Evolutionary conservation across 2,329 filamentous ascomycete genomes (phyloP).

Genomic region (Triangularia verruculosa): DNA sequence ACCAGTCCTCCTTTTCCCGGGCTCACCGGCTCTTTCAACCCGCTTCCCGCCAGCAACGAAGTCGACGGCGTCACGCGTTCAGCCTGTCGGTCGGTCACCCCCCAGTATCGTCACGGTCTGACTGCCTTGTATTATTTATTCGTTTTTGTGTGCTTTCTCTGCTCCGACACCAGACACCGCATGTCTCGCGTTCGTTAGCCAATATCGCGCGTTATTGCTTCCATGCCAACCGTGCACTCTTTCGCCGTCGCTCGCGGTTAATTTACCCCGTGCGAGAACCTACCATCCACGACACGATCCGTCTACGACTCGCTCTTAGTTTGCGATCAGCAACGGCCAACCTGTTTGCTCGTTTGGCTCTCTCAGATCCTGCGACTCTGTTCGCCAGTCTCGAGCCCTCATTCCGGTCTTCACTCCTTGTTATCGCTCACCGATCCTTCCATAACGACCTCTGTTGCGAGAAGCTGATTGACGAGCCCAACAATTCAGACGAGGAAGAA

Average conservation of each 20-base stretch:
- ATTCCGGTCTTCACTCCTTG: not conserved
- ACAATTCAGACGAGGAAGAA: not conserved
- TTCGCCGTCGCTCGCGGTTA: constrained; percentile 12
- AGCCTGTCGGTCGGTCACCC: not conserved
- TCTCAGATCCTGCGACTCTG: not conserved
- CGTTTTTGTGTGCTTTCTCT: not conserved
- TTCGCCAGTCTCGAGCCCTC: not conserved
- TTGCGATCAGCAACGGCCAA: not conserved
- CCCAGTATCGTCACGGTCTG: constrained; percentile 4
- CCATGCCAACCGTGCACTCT: constrained; percentile 10
- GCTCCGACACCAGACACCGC: constrained; percentile 4
- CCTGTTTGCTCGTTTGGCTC: not conserved
- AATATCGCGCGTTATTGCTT: constrained; percentile 7
- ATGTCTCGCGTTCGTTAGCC: constrained; percentile 8
- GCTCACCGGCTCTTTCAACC: constrained; percentile 16
- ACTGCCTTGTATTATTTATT: not conserved
- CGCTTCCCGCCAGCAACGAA: not conserved
- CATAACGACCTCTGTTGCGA: constrained; percentile 2
- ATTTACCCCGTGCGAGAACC: constrained; percentile 9
- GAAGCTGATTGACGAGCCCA: not conserved
- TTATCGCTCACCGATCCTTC: constrained; percentile 4
- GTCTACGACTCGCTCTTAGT: constrained; percentile 4
- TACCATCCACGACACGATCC: not conserved
- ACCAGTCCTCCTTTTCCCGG: constrained; percentile 3
- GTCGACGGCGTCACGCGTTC: constrained; percentile 7